Evolutionary conservation across 2,329 filamentous ascomycete species (phyloP).

Genomic region (Beauveria brongniartii): DNA sequence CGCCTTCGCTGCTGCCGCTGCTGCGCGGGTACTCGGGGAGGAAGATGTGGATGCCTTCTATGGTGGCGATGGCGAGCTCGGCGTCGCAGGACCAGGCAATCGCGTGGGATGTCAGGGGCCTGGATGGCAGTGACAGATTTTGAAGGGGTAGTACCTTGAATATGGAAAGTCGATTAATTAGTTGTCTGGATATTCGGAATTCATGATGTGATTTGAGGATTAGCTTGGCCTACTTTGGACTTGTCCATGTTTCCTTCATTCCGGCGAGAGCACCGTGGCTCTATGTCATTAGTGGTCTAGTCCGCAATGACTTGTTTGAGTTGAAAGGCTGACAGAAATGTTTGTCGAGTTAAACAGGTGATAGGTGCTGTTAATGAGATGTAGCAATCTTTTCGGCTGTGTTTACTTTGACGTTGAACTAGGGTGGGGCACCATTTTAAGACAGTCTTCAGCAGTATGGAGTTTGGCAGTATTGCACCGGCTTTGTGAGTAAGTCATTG

Average conservation of each 20-base stretch:
- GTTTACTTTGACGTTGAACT: neutral
- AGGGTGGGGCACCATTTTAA: neutral
- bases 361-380: neutral
- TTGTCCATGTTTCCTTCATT: constrained; percentile 15
- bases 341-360: neutral
- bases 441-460: neutral
- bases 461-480: no score
- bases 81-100: constrained; percentile 17
- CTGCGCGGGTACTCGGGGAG: constrained; percentile 7
- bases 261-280: neutral
- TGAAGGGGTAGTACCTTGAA: constrained; percentile 34
- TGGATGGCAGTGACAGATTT: constrained; percentile 33
- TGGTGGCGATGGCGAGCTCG: constrained; percentile 8
- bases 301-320: neutral
- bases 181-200: neutral
- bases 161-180: neutral
- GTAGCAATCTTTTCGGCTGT: neutral
- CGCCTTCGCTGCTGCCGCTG: neutral
- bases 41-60: constrained; percentile 6
- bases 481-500: no score
- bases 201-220: constrained; percentile 19
- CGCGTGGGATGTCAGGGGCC: constrained; percentile 35
- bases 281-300: neutral
- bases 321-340: neutral
- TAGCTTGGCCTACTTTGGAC: constrained; percentile 15